phyloP scores from a whole-genome alignment of 1,139 yeast species.

The Geotrichum cucujoidarum region DNA sequence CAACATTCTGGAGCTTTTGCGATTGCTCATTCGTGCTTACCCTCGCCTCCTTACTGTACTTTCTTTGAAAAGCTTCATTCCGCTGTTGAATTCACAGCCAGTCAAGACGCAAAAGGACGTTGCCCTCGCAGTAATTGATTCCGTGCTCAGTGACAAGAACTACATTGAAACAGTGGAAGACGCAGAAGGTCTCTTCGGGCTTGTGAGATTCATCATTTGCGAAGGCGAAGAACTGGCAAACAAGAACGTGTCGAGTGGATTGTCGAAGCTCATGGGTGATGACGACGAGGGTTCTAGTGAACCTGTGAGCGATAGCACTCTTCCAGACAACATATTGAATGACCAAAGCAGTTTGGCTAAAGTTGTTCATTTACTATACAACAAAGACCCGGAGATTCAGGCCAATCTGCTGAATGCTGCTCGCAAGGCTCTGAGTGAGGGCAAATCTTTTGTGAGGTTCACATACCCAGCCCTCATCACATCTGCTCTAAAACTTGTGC shows the following conservation, averaged over 20 bases:
- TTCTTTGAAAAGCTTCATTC: constrained; percentile 36
- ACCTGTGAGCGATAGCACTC: constrained; percentile 23
- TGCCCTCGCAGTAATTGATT: constrained; percentile 33
- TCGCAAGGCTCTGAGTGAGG: constrained; percentile 40
- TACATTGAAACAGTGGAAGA: constrained; percentile 32
- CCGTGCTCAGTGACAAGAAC: constrained; percentile 30
- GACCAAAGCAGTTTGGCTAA: constrained; percentile 71
- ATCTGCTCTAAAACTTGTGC: constrained; percentile 54
- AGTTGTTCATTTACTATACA: constrained; percentile 57
- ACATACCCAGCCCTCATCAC: constrained; percentile 75
- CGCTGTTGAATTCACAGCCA: constrained; percentile 38
- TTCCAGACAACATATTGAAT: constrained; percentile 35
- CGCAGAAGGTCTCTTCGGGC: constrained; percentile 39
- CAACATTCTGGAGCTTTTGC: constrained; percentile 52
- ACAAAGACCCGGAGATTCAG: constrained; percentile 47
- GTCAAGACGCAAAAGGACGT: constrained; percentile 37
- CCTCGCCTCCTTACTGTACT: constrained; percentile 30
- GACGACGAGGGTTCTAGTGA: constrained; percentile 5
- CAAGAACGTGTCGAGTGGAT: constrained; percentile 12
- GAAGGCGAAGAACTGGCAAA: constrained; percentile 23
- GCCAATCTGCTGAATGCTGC: constrained; percentile 56
- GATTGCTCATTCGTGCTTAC: constrained; percentile 50
- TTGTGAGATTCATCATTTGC: constrained; percentile 37
- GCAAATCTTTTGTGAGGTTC: constrained; percentile 47
- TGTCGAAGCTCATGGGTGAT: constrained; percentile 22